phyloP scores from a whole-genome alignment of 2,329 filamentous ascomycete species.

The Exophiala aquamarina region DNA sequence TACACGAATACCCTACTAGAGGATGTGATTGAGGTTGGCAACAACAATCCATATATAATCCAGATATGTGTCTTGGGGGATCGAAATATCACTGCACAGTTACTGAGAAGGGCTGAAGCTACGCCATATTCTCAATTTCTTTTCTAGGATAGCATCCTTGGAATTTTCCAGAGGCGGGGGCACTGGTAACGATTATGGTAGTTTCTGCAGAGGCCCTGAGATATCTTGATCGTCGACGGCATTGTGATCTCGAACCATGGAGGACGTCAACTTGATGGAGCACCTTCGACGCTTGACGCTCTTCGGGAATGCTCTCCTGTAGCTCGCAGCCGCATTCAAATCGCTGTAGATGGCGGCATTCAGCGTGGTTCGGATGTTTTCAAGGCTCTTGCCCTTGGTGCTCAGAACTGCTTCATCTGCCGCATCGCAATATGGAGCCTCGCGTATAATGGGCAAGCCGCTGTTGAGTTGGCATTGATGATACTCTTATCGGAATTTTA shows the following conservation, averaged over 20 bases:
- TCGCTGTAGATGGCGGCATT: conserved; percentile 52
- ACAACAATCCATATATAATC: conserved; percentile 52
- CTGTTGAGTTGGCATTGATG: conserved; percentile 35
- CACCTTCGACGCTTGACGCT: conserved; percentile 35
- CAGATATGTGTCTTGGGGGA: conserved; percentile 57
- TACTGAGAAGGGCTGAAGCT: conserved; percentile 47
- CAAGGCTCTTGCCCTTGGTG: conserved; percentile 36
- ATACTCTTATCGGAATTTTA: conserved; percentile 35
- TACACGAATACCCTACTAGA: conserved; percentile 48
- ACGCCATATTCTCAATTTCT: no score
- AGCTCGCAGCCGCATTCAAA: conserved; percentile 6
- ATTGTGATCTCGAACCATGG: conserved; percentile 28
- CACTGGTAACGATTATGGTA: conserved; percentile 30
- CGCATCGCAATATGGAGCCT: conserved; percentile 35
- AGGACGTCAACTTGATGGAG: conserved; percentile 36
- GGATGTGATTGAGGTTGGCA: conserved; percentile 39
- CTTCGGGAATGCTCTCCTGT: conserved; percentile 28
- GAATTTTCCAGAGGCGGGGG: conserved; percentile 16
- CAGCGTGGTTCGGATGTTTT: conserved; percentile 54
- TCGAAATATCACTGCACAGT: conserved; percentile 40
- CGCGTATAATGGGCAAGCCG: conserved; percentile 35
- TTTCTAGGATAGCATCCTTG: no score
- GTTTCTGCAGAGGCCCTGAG: background rate
- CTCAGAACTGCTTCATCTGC: conserved; percentile 32
- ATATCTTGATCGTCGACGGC: conserved; percentile 1